Base-by-base conservation (phyloP, 2,329 filamentous ascomycete species). In the Fusarium guadeloupense region DNA sequence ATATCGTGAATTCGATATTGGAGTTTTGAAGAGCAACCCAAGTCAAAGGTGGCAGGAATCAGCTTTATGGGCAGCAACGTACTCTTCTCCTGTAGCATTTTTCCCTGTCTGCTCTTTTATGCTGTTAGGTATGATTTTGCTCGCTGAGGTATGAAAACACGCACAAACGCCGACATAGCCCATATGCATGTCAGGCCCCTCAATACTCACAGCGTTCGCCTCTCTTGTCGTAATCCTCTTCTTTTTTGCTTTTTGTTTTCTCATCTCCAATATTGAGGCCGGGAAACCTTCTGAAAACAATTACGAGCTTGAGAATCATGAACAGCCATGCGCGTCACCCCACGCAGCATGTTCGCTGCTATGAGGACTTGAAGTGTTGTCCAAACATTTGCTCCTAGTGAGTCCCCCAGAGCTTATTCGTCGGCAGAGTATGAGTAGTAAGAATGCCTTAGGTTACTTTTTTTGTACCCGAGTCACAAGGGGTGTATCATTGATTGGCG, bases 101-200 rank as follows among this genome's bases (percentile, higher is more conserved):
- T 14, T 14, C 7, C 5, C 9, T 26, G 6, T 31, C 5, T 31
- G 2, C 28, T 6, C 28, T 5, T 13, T n/a, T 7, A n/a, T 6
- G 6, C 13, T 31, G 13, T 31, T 5, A n/a, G 14, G n/a, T 31
- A n/a, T 31, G 8, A 19, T 10, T 35, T 35, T 20, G 34, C 28
- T 20, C 10, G 5, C 8, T 19, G 10, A 13, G 7, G 17, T 17
- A 31, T 35, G n/a, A 31, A 6, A 6, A 7, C 14, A 14, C 28
- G 7, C 13, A 42, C 44, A 63, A 54, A 59, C 45, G 51, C 56
- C 44, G 38, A 57, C 41, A 51, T 46, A 63, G 44, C n/a, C 35
- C 21, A 16, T n/a, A 13, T n/a, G 10, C 10, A 12, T 25, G 19
- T 25, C 33, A 38, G 31, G 17, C n/a, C 21, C 17, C 28, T 33